phyloP scores from a whole-genome alignment of 1,284 basidiomycete genomes.

The Sporisorium iseilematis-ciliati region DNA sequence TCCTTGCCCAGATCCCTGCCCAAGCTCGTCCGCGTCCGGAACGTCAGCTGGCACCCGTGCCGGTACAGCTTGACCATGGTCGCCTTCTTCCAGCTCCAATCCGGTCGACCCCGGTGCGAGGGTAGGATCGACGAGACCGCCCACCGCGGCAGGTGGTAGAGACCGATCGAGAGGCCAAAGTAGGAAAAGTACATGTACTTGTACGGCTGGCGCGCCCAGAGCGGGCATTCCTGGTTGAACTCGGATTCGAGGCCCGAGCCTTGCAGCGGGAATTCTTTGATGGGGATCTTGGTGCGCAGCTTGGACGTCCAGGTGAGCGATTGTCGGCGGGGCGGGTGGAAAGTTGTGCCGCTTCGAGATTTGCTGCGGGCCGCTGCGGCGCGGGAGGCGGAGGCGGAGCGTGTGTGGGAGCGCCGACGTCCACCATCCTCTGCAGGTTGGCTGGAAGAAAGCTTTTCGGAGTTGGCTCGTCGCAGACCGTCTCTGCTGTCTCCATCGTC shows the following conservation, averaged over 20 bases:
- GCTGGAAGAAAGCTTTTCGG: constrained; percentile 13
- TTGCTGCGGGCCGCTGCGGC: constrained; percentile 18
- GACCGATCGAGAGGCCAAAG: constrained; percentile 60
- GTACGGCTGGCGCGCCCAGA: constrained; percentile 61
- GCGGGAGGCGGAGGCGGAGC: constrained; percentile 35
- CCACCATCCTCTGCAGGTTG: constrained; percentile 5
- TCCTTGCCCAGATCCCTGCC: constrained; percentile 51
- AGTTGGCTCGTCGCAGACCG: constrained; percentile 20
- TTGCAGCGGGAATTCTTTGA: constrained; percentile 64
- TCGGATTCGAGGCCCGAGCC: constrained; percentile 59
- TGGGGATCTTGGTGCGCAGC: constrained; percentile 47
- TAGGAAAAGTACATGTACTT: constrained; percentile 61
- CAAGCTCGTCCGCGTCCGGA: constrained; percentile 59
- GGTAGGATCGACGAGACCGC: constrained; percentile 48
- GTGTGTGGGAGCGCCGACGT: neutral
- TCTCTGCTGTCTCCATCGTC: neutral
- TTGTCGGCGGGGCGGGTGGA: constrained; percentile 20
- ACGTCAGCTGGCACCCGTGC: constrained; percentile 59
- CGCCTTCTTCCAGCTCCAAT: constrained; percentile 64
- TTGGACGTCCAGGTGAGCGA: constrained; percentile 47
- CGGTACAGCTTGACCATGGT: constrained; percentile 60
- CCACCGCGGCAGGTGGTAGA: constrained; percentile 56
- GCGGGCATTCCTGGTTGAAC: constrained; percentile 55
- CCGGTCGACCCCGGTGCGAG: constrained; percentile 42
- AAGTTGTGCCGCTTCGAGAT: constrained; percentile 6